Conservation (phyloP, 345 rosid species). For the Salix exigua region DNA sequence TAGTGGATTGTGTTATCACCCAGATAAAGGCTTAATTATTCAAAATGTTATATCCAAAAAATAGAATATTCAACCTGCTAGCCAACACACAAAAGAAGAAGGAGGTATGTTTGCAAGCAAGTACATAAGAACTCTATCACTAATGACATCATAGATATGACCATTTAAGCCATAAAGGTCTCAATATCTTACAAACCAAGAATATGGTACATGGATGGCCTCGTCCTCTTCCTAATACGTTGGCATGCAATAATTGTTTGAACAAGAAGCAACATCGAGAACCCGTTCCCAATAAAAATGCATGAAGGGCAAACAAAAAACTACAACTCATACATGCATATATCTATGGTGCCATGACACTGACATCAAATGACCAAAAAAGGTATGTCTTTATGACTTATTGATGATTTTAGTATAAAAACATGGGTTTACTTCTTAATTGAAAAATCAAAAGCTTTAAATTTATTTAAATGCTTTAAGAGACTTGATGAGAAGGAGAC, state of each 20-base stretch:
- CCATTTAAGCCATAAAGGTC: slow-evolving; percentile 1
- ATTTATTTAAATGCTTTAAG: not conserved
- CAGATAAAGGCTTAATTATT: no score
- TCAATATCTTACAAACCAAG: not conserved
- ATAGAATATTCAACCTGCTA: no score
- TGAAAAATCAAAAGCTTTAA: not conserved
- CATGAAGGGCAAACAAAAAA: not conserved
- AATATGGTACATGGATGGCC: slow-evolving; percentile 5
- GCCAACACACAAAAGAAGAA: no score
- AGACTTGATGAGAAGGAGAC: not conserved
- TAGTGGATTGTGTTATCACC: no score
- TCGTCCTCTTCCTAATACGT: fast-evolving
- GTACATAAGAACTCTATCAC: not conserved
- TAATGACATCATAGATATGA: slow-evolving; percentile 5
- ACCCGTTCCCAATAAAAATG: not conserved
- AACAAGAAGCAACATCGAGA: not conserved
- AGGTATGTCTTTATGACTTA: not conserved
- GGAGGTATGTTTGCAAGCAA: not conserved
- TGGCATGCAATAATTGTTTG: not conserved
- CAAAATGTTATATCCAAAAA: no score
- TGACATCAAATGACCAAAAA: not conserved
- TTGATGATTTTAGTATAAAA: not conserved
- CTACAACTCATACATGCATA: slow-evolving; percentile 8
- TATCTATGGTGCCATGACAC: not conserved
- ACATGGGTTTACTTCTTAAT: no score